A percentile compares a stretch with the other conserved stretches of the same genome.
These are phyloP conservation scores for Poa annua DNA, from an alignment of 176 grass and related monocot genomes.

Conservation along the genomic window DNA sequence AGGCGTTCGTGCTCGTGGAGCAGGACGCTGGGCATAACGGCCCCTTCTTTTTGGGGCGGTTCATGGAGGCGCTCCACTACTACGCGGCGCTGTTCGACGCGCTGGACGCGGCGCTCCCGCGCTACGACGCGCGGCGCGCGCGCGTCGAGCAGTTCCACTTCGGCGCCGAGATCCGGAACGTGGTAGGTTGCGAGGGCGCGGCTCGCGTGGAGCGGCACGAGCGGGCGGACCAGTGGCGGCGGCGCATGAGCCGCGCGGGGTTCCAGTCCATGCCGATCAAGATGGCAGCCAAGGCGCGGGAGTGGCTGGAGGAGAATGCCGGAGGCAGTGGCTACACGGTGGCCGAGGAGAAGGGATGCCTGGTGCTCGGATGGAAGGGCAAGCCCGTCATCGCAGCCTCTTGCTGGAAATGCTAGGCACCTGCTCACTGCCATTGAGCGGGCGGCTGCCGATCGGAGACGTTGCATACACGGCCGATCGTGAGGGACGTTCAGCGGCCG, in stretches of 20 bases:
- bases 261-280: conserved; percentile 67
- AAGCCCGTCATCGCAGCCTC: conserved; percentile 68
- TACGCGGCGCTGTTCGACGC: conserved; percentile 78
- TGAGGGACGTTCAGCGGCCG: too few relatives aligned
- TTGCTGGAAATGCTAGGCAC: conserved; percentile 67
- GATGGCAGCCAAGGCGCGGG: conserved; percentile 53
- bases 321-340: conserved; percentile 63
- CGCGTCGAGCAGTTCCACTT: conserved; percentile 78
- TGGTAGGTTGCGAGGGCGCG: conserved; percentile 79
- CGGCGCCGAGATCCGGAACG: conserved; percentile 74
- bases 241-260: conserved; percentile 70
- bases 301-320: conserved; percentile 59
- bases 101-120: conserved; percentile 64
- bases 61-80: conserved; percentile 88
- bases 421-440: neutral
- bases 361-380: conserved; percentile 75
- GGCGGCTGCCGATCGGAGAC: too few relatives aligned
- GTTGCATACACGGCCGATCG: too few relatives aligned
- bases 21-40: conserved; percentile 78
- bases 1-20: conserved; percentile 67
- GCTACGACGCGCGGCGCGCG: conserved; percentile 58
- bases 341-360: conserved; percentile 66
- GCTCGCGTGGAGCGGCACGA: conserved; percentile 81
- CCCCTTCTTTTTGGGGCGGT: conserved; percentile 70
- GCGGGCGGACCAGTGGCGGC: conserved; percentile 78